Percentiles rank a stretch among this genome's conserved stretches.
Evolutionary conservation across 805 yeast genomes (phyloP).

Genomic region (Starmerella potacharoeniae): DNA sequence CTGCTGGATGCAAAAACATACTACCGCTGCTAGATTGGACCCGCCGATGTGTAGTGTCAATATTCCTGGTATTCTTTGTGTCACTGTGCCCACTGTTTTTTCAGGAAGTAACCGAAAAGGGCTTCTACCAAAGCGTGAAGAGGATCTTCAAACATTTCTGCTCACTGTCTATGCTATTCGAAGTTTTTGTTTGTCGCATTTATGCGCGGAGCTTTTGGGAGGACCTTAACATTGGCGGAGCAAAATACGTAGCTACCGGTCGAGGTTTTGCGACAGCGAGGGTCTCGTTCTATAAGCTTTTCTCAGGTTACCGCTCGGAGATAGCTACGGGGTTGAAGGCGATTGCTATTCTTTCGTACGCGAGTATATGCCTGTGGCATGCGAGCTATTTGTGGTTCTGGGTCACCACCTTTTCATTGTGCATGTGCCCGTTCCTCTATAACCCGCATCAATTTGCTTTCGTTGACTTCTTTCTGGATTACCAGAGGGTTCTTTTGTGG

Average conservation of each 20-base stretch:
- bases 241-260: conserved; percentile 71
- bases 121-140: conserved; percentile 55
- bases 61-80: conserved; percentile 60
- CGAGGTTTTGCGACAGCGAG: conserved; percentile 72
- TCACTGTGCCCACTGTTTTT: conserved; percentile 66
- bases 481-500: conserved; percentile 74
- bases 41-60: conserved; percentile 59
- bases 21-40: conserved; percentile 67
- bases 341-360: conserved; percentile 42
- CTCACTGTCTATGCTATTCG: conserved; percentile 67
- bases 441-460: conserved; percentile 90
- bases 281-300: conserved; percentile 51
- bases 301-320: conserved; percentile 57
- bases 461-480: conserved; percentile 82
- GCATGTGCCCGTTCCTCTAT: conserved; percentile 78
- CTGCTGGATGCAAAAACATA: conserved; percentile 61
- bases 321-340: conserved; percentile 42
- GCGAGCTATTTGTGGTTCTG: conserved; percentile 87
- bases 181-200: conserved; percentile 65
- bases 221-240: conserved; percentile 68
- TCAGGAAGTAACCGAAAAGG: conserved; percentile 67
- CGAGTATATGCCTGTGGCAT: conserved; percentile 58
- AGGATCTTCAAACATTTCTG: conserved; percentile 55
- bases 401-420: conserved; percentile 72
- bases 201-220: conserved; percentile 59